Evolutionary conservation across 2,329 filamentous ascomycete genomes (phyloP).

Genomic region (Aspergillus thermomutatus): DNA sequence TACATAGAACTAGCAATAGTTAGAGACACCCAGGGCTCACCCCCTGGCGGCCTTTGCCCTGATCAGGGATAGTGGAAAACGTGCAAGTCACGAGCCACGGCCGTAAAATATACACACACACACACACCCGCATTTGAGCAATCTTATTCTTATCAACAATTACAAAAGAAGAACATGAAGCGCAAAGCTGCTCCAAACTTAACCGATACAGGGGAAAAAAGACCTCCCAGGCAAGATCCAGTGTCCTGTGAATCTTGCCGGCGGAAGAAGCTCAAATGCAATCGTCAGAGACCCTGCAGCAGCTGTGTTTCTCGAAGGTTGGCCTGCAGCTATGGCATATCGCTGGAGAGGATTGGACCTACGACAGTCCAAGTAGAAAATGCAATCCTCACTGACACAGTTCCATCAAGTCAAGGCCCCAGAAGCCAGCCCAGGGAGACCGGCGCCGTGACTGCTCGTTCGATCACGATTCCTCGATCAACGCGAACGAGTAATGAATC

Average conservation of each 20-base stretch:
- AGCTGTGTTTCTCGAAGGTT: constrained; percentile 40
- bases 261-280: constrained; percentile 52
- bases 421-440: neutral
- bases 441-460: neutral
- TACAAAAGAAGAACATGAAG: constrained; percentile 18
- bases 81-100: too few species aligned
- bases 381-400: neutral
- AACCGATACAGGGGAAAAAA: constrained; percentile 10
- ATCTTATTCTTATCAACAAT: neutral
- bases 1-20: too few species aligned
- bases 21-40: too few species aligned
- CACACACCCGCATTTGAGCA: neutral
- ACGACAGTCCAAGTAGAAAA: neutral
- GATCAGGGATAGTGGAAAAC: too few species aligned
- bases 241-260: constrained; percentile 41
- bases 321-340: constrained; percentile 22
- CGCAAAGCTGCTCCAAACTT: constrained; percentile 10
- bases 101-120: too few species aligned
- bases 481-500: constrained; percentile 15
- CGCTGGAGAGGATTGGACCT: too few species aligned
- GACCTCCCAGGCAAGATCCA: constrained; percentile 31
- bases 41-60: too few species aligned
- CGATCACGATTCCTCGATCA: neutral
- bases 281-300: constrained; percentile 50
- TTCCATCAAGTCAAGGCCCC: too few species aligned